Conservation (phyloP, 768 basidiomycete species). For the Cystobasidium ongulense region DNA sequence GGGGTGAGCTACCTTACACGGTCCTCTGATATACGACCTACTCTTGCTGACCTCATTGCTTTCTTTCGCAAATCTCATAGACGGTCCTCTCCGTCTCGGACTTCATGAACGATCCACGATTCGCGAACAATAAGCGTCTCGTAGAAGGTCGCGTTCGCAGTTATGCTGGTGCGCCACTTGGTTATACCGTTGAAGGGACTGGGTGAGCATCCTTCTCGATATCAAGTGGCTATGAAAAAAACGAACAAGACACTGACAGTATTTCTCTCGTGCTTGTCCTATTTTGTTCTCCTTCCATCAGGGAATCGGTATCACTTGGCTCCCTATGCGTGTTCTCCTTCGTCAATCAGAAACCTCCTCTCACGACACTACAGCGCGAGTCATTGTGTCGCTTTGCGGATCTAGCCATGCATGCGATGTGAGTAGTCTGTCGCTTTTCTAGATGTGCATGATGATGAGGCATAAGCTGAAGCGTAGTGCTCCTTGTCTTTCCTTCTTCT, state of each 20-base stretch:
- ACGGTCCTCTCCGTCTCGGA: constrained; percentile 11
- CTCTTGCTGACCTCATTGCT: not conserved
- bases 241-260: too few species aligned
- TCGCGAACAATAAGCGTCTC: not conserved
- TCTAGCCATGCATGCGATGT: constrained; percentile 19
- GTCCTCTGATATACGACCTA: not conserved
- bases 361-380: not conserved
- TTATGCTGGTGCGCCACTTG: constrained; percentile 15
- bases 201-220: not conserved
- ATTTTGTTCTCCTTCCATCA: not conserved
- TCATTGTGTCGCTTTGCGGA: not conserved
- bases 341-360: not conserved
- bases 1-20: not conserved
- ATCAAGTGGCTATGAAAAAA: not conserved
- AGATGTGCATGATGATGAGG: too few species aligned
- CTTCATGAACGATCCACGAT: not conserved
- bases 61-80: too few species aligned
- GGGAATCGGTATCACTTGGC: not conserved
- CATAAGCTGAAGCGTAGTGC: not conserved
- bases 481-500: not conserved
- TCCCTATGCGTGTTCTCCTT: constrained; percentile 14
- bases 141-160: not conserved
- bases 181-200: not conserved
- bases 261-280: too few species aligned
- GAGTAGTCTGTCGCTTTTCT: not conserved